Conservation (phyloP, 768 basidiomycete species). For the Tulasnella sp. region DNA sequence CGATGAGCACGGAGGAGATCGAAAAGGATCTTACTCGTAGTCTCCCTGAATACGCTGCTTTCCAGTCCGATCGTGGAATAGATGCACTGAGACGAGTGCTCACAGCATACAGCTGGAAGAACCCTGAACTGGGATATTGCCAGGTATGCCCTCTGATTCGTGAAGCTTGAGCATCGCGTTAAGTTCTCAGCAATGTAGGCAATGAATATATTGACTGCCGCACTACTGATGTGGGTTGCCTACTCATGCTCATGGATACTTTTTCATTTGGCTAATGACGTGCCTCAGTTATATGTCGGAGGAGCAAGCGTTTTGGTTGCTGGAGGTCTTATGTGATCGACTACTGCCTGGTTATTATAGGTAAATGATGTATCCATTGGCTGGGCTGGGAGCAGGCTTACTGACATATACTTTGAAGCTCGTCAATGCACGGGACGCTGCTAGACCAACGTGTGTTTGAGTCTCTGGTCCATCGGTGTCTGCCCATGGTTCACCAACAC, state of each 20-base stretch:
- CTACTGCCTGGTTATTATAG: slow-evolving; percentile 96
- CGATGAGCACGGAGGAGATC: slow-evolving; percentile 91
- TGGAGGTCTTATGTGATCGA: slow-evolving; percentile 89
- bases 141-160: slow-evolving; percentile 45
- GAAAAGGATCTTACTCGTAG: slow-evolving; percentile 96
- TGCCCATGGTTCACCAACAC: slow-evolving; percentile 91
- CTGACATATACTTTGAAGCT: slow-evolving; percentile 35
- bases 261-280: background rate
- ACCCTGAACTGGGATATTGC: slow-evolving; percentile 90
- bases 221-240: slow-evolving; percentile 68
- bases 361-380: slow-evolving; percentile 33
- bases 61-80: slow-evolving; percentile 85
- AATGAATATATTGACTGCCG: slow-evolving; percentile 95
- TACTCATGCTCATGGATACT: background rate
- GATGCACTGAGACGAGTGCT: slow-evolving; percentile 74
- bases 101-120: slow-evolving; percentile 91
- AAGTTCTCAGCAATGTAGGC: slow-evolving; percentile 39
- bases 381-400: background rate
- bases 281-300: slow-evolving; percentile 89
- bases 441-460: slow-evolving; percentile 99
- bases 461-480: slow-evolving; percentile 73
- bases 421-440: slow-evolving; percentile 97
- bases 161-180: too few species aligned
- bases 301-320: slow-evolving; percentile 95
- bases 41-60: slow-evolving; percentile 93